Conservation (phyloP, 305 asterid species). For the Rubia tinctorum region DNA sequence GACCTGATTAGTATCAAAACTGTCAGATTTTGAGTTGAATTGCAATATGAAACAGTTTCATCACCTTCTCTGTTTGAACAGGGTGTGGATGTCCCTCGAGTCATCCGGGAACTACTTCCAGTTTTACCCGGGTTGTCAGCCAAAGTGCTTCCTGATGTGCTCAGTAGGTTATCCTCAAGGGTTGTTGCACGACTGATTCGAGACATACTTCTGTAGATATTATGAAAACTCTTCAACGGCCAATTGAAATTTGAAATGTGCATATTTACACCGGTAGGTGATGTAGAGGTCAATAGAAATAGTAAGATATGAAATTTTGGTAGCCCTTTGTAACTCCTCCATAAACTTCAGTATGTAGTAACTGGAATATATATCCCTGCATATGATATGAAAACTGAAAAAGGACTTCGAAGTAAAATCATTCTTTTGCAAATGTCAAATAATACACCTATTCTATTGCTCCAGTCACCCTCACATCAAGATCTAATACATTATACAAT, state of each 20-base stretch:
- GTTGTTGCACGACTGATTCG: conserved; percentile 76
- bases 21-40: background rate
- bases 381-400: background rate
- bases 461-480: too few relatives aligned
- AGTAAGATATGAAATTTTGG: background rate
- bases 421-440: conserved; percentile 1
- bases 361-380: background rate
- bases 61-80: conserved; percentile 30
- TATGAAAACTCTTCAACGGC: conserved; percentile 18
- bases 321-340: background rate
- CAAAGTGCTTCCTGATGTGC: conserved; percentile 83
- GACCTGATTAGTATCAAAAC: too few relatives aligned
- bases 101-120: conserved; percentile 86
- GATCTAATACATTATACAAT: too few relatives aligned
- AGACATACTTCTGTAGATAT: conserved; percentile 47
- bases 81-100: conserved; percentile 63
- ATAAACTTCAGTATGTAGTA: background rate
- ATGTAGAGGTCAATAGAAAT: background rate
- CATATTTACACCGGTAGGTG: conserved; percentile 12
- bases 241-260: conserved; percentile 20
- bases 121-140: conserved; percentile 86
- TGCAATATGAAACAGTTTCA: conserved; percentile 11
- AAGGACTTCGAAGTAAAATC: conserved; percentile 7
- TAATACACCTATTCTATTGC: too few relatives aligned
- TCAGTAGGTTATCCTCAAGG: conserved; percentile 77